A percentile compares a stretch with the other conserved stretches of the same genome.
phyloP scores from a whole-genome alignment of 1,284 basidiomycete genomes.

The Singerocomus inundabilis region DNA sequence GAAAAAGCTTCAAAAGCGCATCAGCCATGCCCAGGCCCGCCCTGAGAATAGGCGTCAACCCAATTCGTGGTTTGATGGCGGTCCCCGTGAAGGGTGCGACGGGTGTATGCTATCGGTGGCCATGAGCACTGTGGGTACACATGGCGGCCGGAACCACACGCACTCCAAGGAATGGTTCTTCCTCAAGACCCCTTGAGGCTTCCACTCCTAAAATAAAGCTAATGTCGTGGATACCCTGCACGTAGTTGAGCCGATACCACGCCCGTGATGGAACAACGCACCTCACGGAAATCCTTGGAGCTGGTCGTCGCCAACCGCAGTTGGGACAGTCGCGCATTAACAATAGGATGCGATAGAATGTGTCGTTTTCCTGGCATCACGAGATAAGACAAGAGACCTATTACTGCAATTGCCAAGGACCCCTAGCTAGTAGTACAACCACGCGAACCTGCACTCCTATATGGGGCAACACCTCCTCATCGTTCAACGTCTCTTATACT shows the following conservation, averaged over 20 bases:
- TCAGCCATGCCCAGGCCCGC: constrained; percentile 96
- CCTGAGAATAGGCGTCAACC: constrained; percentile 87
- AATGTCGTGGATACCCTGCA: constrained; percentile 66
- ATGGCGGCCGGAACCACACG: constrained; percentile 8
- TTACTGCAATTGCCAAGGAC: too few relatives aligned
- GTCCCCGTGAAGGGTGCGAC: constrained; percentile 66
- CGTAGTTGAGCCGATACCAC: constrained; percentile 3
- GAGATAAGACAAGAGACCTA: constrained; percentile 1
- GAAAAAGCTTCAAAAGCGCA: constrained; percentile 77
- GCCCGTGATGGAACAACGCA: constrained; percentile 30
- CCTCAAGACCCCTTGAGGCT: constrained; percentile 63
- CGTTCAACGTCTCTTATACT: constrained; percentile 88
- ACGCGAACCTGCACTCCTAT: neutral
- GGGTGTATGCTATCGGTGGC: constrained; percentile 54
- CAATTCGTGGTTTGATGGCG: constrained; percentile 71
- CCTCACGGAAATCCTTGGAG: constrained; percentile 79
- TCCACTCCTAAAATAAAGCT: constrained; percentile 75
- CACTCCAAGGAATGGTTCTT: constrained; percentile 64
- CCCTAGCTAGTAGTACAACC: too few relatives aligned
- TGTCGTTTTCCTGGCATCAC: constrained; percentile 41
- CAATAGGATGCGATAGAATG: constrained; percentile 68
- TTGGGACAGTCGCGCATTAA: constrained; percentile 70
- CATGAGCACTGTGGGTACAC: constrained; percentile 1
- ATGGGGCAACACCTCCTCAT: neutral
- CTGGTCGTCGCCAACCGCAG: constrained; percentile 62